Conservation (phyloP, 352 stramenopile genomes). For the Pythium phragmiticola region DNA sequence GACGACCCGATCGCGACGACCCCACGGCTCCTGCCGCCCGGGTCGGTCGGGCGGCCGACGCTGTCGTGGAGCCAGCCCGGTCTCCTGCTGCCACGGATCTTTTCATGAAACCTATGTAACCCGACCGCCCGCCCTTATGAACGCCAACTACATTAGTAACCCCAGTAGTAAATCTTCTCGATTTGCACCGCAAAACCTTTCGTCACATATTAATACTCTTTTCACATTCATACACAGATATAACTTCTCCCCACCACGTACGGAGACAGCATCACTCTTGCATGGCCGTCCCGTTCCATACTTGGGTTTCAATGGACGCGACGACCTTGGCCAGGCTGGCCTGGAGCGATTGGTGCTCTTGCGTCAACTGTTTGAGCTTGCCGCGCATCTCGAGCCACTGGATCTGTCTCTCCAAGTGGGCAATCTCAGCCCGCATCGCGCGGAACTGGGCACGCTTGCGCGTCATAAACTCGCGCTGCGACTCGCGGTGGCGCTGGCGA, state of each 20-base stretch:
- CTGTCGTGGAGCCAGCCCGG: constrained; percentile 6
- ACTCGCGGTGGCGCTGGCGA: constrained; percentile 26
- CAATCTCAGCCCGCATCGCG: constrained; percentile 24
- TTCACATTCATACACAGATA: neutral
- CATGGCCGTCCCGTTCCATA: constrained; percentile 8
- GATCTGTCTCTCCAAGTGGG: constrained; percentile 18
- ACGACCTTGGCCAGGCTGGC: constrained; percentile 9
- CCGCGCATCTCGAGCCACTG: constrained; percentile 20
- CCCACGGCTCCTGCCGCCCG: neutral
- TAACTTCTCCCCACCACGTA: too few species aligned
- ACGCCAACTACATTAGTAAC: too few species aligned
- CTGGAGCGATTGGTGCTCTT: constrained; percentile 21
- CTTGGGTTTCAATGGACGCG: constrained; percentile 6
- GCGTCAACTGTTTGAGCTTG: constrained; percentile 16
- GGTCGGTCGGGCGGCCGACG: constrained; percentile 11
- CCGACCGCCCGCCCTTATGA: too few species aligned
- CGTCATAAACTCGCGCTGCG: constrained; percentile 28
- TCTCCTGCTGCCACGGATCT: constrained; percentile 15
- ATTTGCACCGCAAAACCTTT: too few species aligned
- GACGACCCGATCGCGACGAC: constrained; percentile 9
- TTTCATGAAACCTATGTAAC: constrained; percentile 2
- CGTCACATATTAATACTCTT: constrained; percentile 1
- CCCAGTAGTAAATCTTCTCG: too few species aligned
- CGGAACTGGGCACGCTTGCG: constrained; percentile 22
- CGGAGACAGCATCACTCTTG: neutral